phyloP scores from a whole-genome alignment of 179 eudicot species.

The Beta macrorhiza region DNA sequence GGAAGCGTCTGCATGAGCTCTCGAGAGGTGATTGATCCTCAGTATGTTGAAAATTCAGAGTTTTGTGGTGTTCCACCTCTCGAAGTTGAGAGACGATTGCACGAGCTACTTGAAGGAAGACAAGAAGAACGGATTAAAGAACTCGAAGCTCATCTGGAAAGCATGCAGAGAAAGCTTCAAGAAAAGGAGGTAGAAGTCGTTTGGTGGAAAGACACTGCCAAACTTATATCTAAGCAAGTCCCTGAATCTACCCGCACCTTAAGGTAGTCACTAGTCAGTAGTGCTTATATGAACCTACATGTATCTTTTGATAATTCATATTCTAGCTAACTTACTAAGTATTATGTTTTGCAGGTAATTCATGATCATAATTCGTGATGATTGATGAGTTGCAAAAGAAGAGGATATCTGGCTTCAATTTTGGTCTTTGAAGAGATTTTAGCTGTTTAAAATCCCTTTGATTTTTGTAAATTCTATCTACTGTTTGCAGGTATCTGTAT shows the following conservation, averaged over 20 bases:
- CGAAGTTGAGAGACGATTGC: conserved; percentile 67
- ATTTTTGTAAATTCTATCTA: conserved; percentile 10
- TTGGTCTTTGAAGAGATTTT: conserved; percentile 4
- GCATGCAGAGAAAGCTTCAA: conserved; percentile 40
- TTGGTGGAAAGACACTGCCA: conserved; percentile 71
- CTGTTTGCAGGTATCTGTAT: neutral
- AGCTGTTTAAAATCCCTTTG: conserved; percentile 15
- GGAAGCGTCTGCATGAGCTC: conserved; percentile 28
- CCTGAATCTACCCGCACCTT: conserved; percentile 37
- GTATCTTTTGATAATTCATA: neutral
- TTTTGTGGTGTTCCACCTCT: conserved; percentile 52
- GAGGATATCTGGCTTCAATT: neutral
- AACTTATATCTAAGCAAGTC: conserved; percentile 48
- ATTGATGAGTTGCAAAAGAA: neutral
- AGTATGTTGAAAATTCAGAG: conserved; percentile 27
- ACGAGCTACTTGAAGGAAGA: conserved; percentile 56
- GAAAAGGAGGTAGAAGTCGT: conserved; percentile 58
- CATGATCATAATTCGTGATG: neutral
- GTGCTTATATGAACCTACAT: neutral
- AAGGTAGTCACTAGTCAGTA: conserved; percentile 19
- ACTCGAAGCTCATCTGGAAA: conserved; percentile 57
- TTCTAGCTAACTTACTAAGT: neutral
- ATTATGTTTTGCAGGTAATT: conserved; percentile 18
- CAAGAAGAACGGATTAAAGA: conserved; percentile 62
- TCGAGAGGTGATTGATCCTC: conserved; percentile 37